Evolutionary conservation across 345 rosid genomes (phyloP).

Genomic region (Firmiana major): DNA sequence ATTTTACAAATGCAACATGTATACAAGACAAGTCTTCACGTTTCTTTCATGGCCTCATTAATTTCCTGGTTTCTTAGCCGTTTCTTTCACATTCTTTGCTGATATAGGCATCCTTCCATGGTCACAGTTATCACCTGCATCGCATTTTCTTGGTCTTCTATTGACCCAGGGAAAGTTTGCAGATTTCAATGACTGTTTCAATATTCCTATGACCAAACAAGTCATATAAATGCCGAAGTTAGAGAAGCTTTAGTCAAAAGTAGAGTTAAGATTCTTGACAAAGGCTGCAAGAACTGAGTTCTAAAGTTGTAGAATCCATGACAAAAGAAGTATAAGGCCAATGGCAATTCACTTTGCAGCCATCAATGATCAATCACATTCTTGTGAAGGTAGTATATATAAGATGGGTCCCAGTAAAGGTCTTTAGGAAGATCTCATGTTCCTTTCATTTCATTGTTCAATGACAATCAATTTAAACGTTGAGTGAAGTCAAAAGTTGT

Average conservation of each 20-base stretch:
- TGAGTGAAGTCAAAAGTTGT: slow-evolving; percentile 1
- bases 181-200: not conserved
- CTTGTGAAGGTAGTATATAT: not conserved
- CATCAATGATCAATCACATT: slow-evolving; percentile 1
- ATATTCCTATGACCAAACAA: no score
- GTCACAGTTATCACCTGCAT: not conserved
- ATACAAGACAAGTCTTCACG: not conserved
- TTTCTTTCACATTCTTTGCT: not conserved
- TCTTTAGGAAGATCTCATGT: not conserved
- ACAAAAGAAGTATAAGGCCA: not conserved
- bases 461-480: not conserved
- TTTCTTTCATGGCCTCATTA: not conserved
- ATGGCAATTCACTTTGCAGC: not conserved
- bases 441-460: not conserved
- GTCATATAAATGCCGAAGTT: not conserved
- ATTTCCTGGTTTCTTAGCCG: not conserved
- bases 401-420: not conserved
- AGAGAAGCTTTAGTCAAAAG: not conserved
- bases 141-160: not conserved
- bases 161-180: not conserved
- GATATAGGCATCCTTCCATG: not conserved
- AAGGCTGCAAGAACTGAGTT: not conserved
- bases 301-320: not conserved
- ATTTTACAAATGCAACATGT: not conserved
- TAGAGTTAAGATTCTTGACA: not conserved